Percentiles rank a stretch among this genome's conserved stretches.
phyloP scores from a whole-genome alignment of 805 yeast species.

The Wickerhamiella domercqiae region DNA sequence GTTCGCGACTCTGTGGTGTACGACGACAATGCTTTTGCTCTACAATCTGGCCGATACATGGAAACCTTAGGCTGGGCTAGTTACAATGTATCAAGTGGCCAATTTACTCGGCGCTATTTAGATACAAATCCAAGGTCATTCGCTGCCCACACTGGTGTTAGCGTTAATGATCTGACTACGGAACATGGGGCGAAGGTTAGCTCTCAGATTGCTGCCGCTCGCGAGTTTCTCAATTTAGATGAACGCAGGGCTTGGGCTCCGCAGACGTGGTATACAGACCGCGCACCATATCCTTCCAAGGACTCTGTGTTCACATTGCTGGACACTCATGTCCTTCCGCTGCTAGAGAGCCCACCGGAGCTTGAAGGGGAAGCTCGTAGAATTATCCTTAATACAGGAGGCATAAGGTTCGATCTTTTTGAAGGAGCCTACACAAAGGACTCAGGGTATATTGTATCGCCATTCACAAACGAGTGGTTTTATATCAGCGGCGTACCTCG shows the following conservation, averaged over 20 bases:
- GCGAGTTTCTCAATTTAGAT: slow-evolving; percentile 38
- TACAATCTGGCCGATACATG: slow-evolving; percentile 82
- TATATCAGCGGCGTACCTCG: slow-evolving; percentile 44
- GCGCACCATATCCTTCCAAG: slow-evolving; percentile 45
- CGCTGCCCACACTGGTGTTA: slow-evolving; percentile 32
- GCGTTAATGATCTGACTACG: slow-evolving; percentile 32
- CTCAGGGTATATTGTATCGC: slow-evolving; percentile 66
- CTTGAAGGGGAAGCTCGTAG: slow-evolving; percentile 25
- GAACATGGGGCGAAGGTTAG: slow-evolving; percentile 36
- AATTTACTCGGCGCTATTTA: slow-evolving; percentile 49
- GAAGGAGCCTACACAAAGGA: slow-evolving; percentile 71
- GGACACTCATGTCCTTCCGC: slow-evolving; percentile 39
- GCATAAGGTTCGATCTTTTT: slow-evolving; percentile 71
- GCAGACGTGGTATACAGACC: slow-evolving; percentile 45
- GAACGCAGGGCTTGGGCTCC: slow-evolving; percentile 50
- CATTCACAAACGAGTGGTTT: slow-evolving; percentile 69
- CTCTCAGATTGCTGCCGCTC: slow-evolving; percentile 27
- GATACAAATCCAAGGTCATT: slow-evolving; percentile 69
- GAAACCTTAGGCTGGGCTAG: slow-evolving; percentile 82
- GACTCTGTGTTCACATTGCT: slow-evolving; percentile 45
- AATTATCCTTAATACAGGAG: slow-evolving; percentile 67
- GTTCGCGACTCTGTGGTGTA: slow-evolving; percentile 61
- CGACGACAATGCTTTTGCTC: slow-evolving; percentile 51
- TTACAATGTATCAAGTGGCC: slow-evolving; percentile 24
- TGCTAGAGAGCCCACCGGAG: slow-evolving; percentile 18